Evolutionary conservation across 1,139 yeast genomes (phyloP), one percentile per base, ranked within the genome.

Genomic region (Protomyces pachydermus): DNA sequence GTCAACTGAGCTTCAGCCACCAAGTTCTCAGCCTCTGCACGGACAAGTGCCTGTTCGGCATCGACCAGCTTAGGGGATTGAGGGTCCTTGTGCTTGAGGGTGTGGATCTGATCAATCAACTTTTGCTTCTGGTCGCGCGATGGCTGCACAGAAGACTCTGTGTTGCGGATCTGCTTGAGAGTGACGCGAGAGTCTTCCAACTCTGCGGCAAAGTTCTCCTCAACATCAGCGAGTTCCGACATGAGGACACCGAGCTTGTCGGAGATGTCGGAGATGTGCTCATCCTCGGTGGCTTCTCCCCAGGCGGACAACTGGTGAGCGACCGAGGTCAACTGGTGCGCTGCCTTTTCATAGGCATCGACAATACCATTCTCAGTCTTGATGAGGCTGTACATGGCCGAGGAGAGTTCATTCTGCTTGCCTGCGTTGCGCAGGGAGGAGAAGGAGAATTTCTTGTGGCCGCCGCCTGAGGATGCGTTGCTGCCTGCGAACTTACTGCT

Each of bases 1-100:
- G 91, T 86, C 74, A 88, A 82, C 79, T 88, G 96, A 60, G 95
- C 95, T 79, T 88, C 95, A 63, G 95, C 96, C 73, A 88, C 95
- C 71, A 88, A 81, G 63, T 91, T 86, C 77, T 88, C 95, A 66
- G 95, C 95, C 78, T 88, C 95, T 56, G 95, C 95, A 78, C 96
- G 83, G 66, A 88, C 95, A 74, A 88, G 81, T 76, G 88, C 95
- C 78, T 88, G 95, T 78, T 88, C 95, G 75, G 87, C 82, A 67
- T 87, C 88, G 69, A 84, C 83, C 70, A 88, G 84, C 78, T 87
- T 87, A 73, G 93, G 88, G 53, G 91, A 85, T 75, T 85, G 88
- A 63, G 95, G 93, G 76, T 86, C 93, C 79, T 87, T 87, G 79
- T 87, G 87, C 77, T 87, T 87, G 76, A 87, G 79, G 77, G 84